These are phyloP conservation scores for Globisporangium spinosum DNA, from an alignment of 352 stramenopile species.

Conservation along the genomic window DNA sequence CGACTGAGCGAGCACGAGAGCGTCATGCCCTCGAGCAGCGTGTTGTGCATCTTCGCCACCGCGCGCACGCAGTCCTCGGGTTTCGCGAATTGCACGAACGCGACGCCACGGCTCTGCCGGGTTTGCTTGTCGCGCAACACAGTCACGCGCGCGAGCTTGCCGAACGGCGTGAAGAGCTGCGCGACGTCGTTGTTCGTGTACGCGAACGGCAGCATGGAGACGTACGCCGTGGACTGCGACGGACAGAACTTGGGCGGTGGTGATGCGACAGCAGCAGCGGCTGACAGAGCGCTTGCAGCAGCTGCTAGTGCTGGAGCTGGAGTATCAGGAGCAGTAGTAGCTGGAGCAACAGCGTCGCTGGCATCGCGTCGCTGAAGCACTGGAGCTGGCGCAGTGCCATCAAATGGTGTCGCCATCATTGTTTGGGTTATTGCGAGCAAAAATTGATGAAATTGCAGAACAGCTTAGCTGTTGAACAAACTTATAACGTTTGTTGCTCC, in stretches of 20 bases:
- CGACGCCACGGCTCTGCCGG: constrained; percentile 68
- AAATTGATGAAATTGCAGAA: too few species aligned
- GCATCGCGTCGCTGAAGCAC: not conserved
- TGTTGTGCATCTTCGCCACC: constrained; percentile 55
- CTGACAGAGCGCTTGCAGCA: not conserved
- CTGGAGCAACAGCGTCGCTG: not conserved
- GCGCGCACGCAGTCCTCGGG: constrained; percentile 52
- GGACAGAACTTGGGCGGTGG: constrained; percentile 6
- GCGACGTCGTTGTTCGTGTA: constrained; percentile 88
- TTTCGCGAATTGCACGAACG: constrained; percentile 84
- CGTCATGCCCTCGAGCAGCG: constrained; percentile 54
- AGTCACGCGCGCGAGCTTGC: constrained; percentile 70
- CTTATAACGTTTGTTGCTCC: too few species aligned
- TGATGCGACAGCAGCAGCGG: not conserved
- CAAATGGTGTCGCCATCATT: not conserved
- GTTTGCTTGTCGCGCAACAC: constrained; percentile 76
- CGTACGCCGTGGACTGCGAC: constrained; percentile 63
- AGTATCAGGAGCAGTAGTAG: not conserved
- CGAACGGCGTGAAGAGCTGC: constrained; percentile 77
- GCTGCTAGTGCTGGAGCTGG: not conserved
- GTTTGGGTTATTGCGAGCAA: not conserved
- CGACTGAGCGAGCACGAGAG: constrained; percentile 61
- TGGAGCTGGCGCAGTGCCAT: not conserved
- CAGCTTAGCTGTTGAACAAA: too few species aligned
- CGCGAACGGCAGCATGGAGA: constrained; percentile 86